Conservation (phyloP, 192 early-diverging fungal genomes). For the Entomortierella lignicola region DNA sequence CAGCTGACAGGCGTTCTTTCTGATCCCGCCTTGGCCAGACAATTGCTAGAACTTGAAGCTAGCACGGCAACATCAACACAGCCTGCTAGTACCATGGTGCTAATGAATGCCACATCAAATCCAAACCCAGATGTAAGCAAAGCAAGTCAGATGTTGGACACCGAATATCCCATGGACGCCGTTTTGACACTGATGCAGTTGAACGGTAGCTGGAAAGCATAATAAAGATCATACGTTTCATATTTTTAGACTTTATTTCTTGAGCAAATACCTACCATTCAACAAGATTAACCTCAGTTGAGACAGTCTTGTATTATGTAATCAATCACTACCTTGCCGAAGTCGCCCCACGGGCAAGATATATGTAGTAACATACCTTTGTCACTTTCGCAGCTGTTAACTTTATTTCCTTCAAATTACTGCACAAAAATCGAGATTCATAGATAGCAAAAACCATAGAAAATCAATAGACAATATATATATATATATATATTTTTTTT, state of each 20-base stretch:
- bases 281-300: too few relatives aligned
- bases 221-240: background rate
- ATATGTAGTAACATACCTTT: too few relatives aligned
- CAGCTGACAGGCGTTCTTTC: conserved; percentile 24
- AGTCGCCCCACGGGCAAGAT: too few relatives aligned
- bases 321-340: too few relatives aligned
- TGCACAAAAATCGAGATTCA: too few relatives aligned
- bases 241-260: background rate
- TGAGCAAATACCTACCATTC: too few relatives aligned
- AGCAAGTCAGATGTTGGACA: conserved; percentile 26
- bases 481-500: too few relatives aligned
- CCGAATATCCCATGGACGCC: conserved; percentile 61
- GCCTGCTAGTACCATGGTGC: background rate
- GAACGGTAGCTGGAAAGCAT: conserved; percentile 57
- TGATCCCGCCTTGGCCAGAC: conserved; percentile 23
- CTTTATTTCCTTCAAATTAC: too few relatives aligned
- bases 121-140: conserved; percentile 19
- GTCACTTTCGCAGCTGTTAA: too few relatives aligned
- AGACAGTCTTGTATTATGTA: too few relatives aligned
- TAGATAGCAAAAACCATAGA: too few relatives aligned
- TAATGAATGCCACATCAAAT: conserved; percentile 1
- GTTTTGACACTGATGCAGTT: conserved; percentile 61
- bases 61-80: conserved; percentile 6
- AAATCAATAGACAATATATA: background rate
- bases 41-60: conserved; percentile 22